Evolutionary conservation across 495 filamentous ascomycete species (phyloP), one percentile per base, ranked within the genome.

Genomic region (Collariella sp.): DNA sequence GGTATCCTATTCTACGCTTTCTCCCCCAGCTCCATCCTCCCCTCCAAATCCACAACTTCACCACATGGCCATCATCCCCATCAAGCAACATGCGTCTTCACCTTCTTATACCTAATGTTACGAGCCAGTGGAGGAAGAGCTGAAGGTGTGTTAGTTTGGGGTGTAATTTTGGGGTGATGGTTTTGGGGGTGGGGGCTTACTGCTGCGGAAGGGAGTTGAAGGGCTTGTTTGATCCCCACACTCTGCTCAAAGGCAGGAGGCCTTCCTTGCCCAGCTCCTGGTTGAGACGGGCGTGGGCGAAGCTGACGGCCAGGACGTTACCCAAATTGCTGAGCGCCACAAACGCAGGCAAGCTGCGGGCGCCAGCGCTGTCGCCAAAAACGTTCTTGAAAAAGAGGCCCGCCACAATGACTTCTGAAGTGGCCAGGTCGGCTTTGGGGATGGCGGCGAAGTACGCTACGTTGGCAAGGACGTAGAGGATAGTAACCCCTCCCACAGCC

Each of bases 241-340:
- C 56, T 7, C 64, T 64, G 13, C 80, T 73, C 57, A 71, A 81
- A 1, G 84, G 84, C 4, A 87, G 68, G 52, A 87, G 76, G 0
- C 83, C 84, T 65, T 85, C 80, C 34, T 77, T 75, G 22, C 81
- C 84, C 11, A 86, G 75, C 66, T 86, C 84, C 67, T 85, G 80
- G 58, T 85, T 86, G 19, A 86, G 66, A 3, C 84, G 76, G 5
- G 84, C 79, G 71, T 86, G 66, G 1, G 71, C 72, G 46, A 74
- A 74, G 47, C 63, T 63, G 24, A 70, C 70, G 10, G 72, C 71
- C 22, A 70, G 59, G 15, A 75, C 68, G 60, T 86, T 86, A 2
- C 83, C 84, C 18, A 80, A 77, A 0, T 79, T 82, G 5, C 78
- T 81, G 16, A 84, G 69, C 13, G 82, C 52, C 16, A 55, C 44